phyloP scores from a whole-genome alignment of 805 yeast genomes.

The Metschnikowia lachancei region DNA sequence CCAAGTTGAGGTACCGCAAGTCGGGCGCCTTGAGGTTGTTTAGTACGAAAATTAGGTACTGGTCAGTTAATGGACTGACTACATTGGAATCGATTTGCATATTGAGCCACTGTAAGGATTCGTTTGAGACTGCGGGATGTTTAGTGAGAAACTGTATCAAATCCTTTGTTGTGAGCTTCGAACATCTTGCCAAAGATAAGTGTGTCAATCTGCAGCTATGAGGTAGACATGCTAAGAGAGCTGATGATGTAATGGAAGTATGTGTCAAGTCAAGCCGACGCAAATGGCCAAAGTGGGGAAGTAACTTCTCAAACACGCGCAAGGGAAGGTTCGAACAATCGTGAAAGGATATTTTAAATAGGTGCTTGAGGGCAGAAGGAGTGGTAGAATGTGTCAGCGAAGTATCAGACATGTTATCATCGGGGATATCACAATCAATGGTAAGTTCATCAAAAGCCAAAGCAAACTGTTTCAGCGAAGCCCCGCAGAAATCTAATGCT shows the following conservation, averaged over 20 bases:
- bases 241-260: constrained; percentile 69
- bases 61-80: constrained; percentile 53
- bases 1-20: constrained; percentile 54
- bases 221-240: constrained; percentile 52
- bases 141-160: constrained; percentile 63
- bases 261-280: constrained; percentile 77
- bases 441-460: constrained; percentile 49
- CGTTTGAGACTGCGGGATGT: constrained; percentile 59
- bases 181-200: constrained; percentile 54
- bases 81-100: constrained; percentile 63
- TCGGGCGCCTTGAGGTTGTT: constrained; percentile 44
- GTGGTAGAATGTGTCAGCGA: constrained; percentile 1
- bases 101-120: constrained; percentile 62
- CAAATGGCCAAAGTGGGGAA: constrained; percentile 56
- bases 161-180: constrained; percentile 69
- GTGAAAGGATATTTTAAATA: constrained; percentile 66
- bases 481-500: constrained; percentile 86
- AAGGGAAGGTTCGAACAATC: constrained; percentile 79
- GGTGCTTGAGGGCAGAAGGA: constrained; percentile 12
- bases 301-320: constrained; percentile 50
- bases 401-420: constrained; percentile 7
- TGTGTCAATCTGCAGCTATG: constrained; percentile 64
- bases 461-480: constrained; percentile 63
- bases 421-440: constrained; percentile 16
- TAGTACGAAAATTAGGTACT: constrained; percentile 46